Conservation (phyloP, 2,329 filamentous ascomycete species). For the Aureobasidium sp. region DNA sequence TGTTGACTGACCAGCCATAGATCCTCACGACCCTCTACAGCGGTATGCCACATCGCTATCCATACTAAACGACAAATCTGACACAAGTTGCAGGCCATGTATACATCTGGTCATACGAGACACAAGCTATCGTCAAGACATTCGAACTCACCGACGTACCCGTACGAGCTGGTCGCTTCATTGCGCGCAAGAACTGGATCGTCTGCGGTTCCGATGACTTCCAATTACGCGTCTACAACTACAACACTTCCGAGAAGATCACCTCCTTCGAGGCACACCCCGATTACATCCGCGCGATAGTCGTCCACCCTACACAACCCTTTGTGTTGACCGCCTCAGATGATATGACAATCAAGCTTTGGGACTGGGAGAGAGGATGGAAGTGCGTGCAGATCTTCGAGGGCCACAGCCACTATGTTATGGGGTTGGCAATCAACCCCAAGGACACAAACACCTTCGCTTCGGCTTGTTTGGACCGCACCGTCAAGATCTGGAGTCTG, state of each 20-base stretch:
- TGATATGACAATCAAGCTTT: slow-evolving; percentile 98
- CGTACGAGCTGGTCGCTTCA: slow-evolving; percentile 90
- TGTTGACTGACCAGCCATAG: slow-evolving; percentile 24
- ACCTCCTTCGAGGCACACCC: slow-evolving; percentile 95
- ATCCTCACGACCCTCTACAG: slow-evolving; percentile 92
- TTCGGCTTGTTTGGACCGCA: slow-evolving; percentile 90
- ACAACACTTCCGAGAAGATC: slow-evolving; percentile 98
- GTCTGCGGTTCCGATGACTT: slow-evolving; percentile 79
- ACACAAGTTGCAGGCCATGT: slow-evolving; percentile 63
- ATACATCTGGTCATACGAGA: slow-evolving; percentile 98
- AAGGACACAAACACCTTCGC: slow-evolving; percentile 64
- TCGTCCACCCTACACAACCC: slow-evolving; percentile 88
- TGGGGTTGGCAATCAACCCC: slow-evolving; percentile 94
- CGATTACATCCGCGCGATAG: slow-evolving; percentile 96
- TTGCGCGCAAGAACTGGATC: slow-evolving; percentile 93
- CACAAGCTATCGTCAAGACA: slow-evolving; percentile 86
- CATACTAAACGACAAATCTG: slow-evolving; percentile 3
- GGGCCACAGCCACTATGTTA: slow-evolving; percentile 93
- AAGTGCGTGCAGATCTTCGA: slow-evolving; percentile 97
- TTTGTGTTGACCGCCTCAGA: slow-evolving; percentile 94
- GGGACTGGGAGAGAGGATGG: slow-evolving; percentile 99
- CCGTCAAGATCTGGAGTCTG: slow-evolving; percentile 96
- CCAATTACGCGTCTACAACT: slow-evolving; percentile 86
- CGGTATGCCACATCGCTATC: slow-evolving; percentile 48
- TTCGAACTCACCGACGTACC: slow-evolving; percentile 98